Base-by-base conservation (phyloP, 2,329 filamentous ascomycete species). In the Fusarium sp. region DNA sequence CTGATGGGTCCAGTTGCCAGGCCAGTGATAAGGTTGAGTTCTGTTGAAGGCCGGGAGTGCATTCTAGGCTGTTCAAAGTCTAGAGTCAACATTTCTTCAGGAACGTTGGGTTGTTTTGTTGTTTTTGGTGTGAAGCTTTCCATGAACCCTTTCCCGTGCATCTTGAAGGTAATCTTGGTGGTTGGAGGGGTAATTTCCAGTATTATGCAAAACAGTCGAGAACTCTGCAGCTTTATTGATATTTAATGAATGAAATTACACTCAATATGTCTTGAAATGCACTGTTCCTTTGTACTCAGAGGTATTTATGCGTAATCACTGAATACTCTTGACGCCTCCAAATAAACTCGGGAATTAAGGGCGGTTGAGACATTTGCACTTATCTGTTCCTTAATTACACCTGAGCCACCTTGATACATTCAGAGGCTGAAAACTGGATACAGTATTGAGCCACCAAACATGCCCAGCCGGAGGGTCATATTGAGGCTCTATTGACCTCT, bases 21-120 rank as follows among this genome's bases (percentile, higher is more conserved):
- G 13, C 54, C 27, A 37, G 44, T 40, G 50, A 56, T 56, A 50
- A 34, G 34, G 39, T 39, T 34, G 28, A 5, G 27, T 23, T 44
- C 7, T 12, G 16, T 55, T 28, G 28, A 11, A 12, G n/a, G n/a
- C n/a, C n/a, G n/a, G n/a, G n/a, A n/a, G 36, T 18, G 51, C 10
- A 6, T 43, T 57, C 10, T 52, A 31, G 47, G 28, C 46, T 51
- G 15, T 30, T 51, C 27, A 23, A 8, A 30, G 34, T 37, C 51
- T 61, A 44, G 28, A 56, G 56, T 36, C 43, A 15, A 7, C 40
- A 56, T 61, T 68, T 62, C 54, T 39, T 60, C 65, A 71, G 37
- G 30, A 65, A 48, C 51, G 41, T 43, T 48, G 37, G 34, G 41
- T 30, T 47, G 4, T n/a, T 18, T 43, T 31, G 18, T 43, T 23